These are phyloP conservation scores for Graphilbum sp. DNA, from an alignment of 2,329 filamentous ascomycete species.

Conservation along the genomic window DNA sequence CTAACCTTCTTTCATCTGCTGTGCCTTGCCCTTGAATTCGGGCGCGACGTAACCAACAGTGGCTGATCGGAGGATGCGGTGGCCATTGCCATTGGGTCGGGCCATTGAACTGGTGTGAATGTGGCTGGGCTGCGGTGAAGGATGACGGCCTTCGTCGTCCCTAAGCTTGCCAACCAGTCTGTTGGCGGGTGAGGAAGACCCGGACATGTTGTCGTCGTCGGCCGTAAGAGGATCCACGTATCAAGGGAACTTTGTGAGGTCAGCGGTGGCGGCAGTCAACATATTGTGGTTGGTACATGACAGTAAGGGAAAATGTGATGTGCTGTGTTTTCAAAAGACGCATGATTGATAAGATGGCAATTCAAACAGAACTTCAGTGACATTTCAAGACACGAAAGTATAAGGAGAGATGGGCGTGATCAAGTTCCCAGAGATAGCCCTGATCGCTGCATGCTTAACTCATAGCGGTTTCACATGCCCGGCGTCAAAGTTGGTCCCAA, in stretches of 20 bases:
- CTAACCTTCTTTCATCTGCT: conserved; percentile 73
- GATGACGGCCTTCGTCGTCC: conserved; percentile 38
- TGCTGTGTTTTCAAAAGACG: no score
- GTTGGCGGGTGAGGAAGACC: conserved; percentile 11
- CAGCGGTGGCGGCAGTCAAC: conserved; percentile 16
- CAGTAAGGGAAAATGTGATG: background rate
- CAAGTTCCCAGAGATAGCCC: no score
- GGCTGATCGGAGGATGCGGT: conserved; percentile 67
- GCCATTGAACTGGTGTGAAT: conserved; percentile 51
- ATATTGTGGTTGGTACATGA: conserved; percentile 9
- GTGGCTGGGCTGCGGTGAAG: conserved; percentile 80
- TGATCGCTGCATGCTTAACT: no score
- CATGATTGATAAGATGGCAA: no score
- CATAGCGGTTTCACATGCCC: no score
- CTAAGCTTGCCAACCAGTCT: conserved; percentile 15
- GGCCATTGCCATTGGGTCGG: conserved; percentile 38
- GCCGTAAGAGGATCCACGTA: conserved; percentile 17
- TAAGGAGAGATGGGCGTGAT: no score
- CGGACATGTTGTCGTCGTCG: conserved; percentile 16
- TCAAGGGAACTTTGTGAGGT: conserved; percentile 18
- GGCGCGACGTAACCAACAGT: conserved; percentile 91
- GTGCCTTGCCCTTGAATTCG: conserved; percentile 79
- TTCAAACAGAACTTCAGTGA: no score
- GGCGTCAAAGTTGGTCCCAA: no score
- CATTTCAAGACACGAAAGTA: no score